These are phyloP conservation scores for Xerophyta viscosa DNA, from an alignment of 106 monocot species.

Conservation along the genomic window DNA sequence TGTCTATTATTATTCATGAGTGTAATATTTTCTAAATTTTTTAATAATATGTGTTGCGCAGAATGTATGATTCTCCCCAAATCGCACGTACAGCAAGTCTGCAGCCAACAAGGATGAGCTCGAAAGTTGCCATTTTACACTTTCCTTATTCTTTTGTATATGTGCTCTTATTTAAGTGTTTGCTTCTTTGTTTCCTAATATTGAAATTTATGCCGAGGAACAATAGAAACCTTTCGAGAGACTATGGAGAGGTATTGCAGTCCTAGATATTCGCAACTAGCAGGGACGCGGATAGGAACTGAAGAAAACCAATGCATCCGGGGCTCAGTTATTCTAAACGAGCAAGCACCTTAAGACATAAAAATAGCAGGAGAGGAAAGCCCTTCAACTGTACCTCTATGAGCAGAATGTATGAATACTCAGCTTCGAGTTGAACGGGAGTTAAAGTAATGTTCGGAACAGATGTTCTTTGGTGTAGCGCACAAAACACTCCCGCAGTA, in stretches of 20 bases:
- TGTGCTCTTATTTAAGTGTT: neutral
- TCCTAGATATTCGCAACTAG: slow-evolving; percentile 61
- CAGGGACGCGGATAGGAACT: slow-evolving; percentile 67
- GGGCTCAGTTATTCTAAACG: slow-evolving; percentile 12
- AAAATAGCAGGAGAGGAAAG: slow-evolving; percentile 21
- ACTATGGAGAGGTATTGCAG: slow-evolving; percentile 61
- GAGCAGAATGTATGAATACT: slow-evolving; percentile 9
- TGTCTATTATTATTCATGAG: too few relatives aligned
- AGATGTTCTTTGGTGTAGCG: too few relatives aligned
- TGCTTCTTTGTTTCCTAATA: slow-evolving; percentile 13
- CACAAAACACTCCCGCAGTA: too few relatives aligned
- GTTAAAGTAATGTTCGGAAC: too few relatives aligned
- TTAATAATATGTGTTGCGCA: slow-evolving; percentile 16
- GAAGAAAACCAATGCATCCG: slow-evolving; percentile 59
- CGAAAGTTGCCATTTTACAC: slow-evolving; percentile 37
- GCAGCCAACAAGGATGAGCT: slow-evolving; percentile 62
- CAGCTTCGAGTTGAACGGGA: slow-evolving; percentile 16
- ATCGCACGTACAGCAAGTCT: slow-evolving; percentile 63
- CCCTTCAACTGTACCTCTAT: slow-evolving; percentile 9
- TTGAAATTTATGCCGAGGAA: slow-evolving; percentile 70
- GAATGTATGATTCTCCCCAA: slow-evolving; percentile 61
- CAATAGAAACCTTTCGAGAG: slow-evolving; percentile 62
- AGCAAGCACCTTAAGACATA: slow-evolving; percentile 14
- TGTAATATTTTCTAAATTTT: neutral
- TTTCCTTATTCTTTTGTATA: neutral